A percentile compares a stretch with the other conserved stretches of the same genome.
phyloP scores from a whole-genome alignment of 768 basidiomycete genomes.

The Pholiota microspora region DNA sequence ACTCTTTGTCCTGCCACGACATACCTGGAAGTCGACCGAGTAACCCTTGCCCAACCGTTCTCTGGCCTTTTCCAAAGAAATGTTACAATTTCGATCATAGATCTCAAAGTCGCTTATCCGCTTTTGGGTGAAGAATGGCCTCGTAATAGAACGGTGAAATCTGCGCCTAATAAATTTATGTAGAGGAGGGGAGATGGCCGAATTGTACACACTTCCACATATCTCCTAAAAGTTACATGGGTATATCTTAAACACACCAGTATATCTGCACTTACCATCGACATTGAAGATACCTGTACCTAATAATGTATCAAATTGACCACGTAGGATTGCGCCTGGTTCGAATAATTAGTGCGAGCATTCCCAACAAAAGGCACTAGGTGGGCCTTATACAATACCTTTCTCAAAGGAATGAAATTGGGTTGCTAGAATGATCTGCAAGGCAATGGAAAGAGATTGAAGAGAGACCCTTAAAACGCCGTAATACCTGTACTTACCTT shows the following conservation, averaged over 20 bases:
- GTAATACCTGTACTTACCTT: slow-evolving; percentile 32
- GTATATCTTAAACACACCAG: slow-evolving; percentile 13
- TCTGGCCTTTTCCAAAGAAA: slow-evolving; percentile 43
- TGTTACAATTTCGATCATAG: slow-evolving; percentile 53
- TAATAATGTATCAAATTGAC: slow-evolving; percentile 36
- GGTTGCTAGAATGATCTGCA: slow-evolving; percentile 43
- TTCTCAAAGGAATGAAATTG: slow-evolving; percentile 47
- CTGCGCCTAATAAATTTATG: slow-evolving; percentile 18
- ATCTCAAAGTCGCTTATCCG: slow-evolving; percentile 59
- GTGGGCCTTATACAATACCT: slow-evolving; percentile 21
- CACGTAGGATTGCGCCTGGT: slow-evolving; percentile 23
- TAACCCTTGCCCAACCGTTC: slow-evolving; percentile 41
- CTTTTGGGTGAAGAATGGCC: slow-evolving; percentile 68
- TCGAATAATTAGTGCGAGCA: neutral
- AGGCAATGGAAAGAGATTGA: neutral
- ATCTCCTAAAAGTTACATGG: slow-evolving; percentile 34
- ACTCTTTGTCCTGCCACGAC: neutral
- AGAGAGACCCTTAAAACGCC: neutral
- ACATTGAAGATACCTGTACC: slow-evolving; percentile 62
- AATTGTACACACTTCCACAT: slow-evolving; percentile 55
- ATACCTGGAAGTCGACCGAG: slow-evolving; percentile 59
- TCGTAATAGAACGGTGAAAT: slow-evolving; percentile 63
- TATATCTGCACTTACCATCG: slow-evolving; percentile 45
- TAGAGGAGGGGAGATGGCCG: neutral
- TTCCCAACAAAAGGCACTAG: neutral